phyloP scores from a whole-genome alignment of 805 yeast species.

The Lipomyces yamadae region DNA sequence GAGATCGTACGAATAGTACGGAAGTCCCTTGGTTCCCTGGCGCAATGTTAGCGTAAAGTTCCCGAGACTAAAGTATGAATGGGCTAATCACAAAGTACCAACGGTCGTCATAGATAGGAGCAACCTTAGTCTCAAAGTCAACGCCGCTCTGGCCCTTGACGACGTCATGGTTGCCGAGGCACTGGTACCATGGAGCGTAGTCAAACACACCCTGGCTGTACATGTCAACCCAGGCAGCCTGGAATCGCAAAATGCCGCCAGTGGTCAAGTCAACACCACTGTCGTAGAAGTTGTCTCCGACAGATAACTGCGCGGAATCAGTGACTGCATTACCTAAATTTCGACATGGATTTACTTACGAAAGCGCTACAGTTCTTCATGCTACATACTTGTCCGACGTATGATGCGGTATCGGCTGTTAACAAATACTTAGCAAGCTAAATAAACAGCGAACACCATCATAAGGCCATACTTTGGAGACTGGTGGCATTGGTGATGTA shows the following conservation, averaged over 20 bases:
- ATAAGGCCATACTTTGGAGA: not conserved
- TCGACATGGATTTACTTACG: too few relatives aligned
- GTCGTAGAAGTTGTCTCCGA: conserved; percentile 7
- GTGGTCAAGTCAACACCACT: conserved; percentile 3
- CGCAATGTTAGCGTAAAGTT: not conserved
- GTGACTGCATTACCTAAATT: not conserved
- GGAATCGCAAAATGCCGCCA: conserved; percentile 3
- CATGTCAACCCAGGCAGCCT: conserved; percentile 7
- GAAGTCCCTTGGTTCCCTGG: not conserved
- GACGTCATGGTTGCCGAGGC: conserved; percentile 7
- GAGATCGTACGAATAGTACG: conserved; percentile 3
- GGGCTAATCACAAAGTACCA: conserved; percentile 3
- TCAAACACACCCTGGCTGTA: conserved; percentile 4
- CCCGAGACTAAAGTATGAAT: too few relatives aligned
- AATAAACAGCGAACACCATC: too few relatives aligned
- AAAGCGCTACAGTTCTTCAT: too few relatives aligned
- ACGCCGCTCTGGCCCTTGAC: conserved; percentile 9
- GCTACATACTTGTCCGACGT: too few relatives aligned
- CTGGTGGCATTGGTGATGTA: conserved; percentile 5
- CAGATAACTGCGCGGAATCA: not conserved
- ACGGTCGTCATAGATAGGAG: conserved; percentile 5
- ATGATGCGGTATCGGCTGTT: too few relatives aligned
- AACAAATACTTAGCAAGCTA: too few relatives aligned
- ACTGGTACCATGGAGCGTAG: conserved; percentile 5
- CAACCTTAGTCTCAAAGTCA: not conserved